phyloP scores from a whole-genome alignment of 163 green algal genomes.

The Chlorella variabilis region DNA sequence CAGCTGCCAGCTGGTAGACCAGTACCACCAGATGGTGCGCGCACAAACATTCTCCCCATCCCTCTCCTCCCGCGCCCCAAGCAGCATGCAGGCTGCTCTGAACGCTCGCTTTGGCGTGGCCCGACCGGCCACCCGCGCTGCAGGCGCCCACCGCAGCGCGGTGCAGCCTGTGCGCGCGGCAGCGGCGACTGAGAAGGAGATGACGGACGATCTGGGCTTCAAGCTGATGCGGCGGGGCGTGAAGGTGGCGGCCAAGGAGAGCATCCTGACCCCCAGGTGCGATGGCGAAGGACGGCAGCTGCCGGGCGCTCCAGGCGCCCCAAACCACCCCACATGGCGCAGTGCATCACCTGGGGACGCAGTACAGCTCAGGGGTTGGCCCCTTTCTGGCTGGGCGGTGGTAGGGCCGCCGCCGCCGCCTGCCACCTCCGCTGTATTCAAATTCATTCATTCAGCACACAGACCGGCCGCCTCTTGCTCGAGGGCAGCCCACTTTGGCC shows the following conservation, averaged over 20 bases:
- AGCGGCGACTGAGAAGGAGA: conserved; percentile 7
- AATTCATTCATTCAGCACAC: no score
- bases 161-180: conserved; percentile 18
- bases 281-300: no score
- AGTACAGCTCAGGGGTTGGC: no score
- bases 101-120: conserved; percentile 30
- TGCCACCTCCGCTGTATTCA: no score
- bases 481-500: no score
- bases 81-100: conserved; percentile 31
- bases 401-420: background rate
- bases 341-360: background rate
- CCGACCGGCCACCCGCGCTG: conserved; percentile 3
- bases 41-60: no score
- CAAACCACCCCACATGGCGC: background rate
- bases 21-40: no score
- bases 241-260: conserved; percentile 71
- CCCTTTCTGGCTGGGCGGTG: background rate
- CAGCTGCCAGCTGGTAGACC: no score
- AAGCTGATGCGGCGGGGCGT: conserved; percentile 66
- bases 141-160: conserved; percentile 12
- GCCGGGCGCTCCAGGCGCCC: no score
- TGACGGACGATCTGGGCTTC: conserved; percentile 55
- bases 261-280: conserved; percentile 78
- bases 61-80: background rate
- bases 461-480: background rate